Evolutionary conservation across 2,329 filamentous ascomycete genomes (phyloP), one percentile per base, ranked within the genome.

Genomic region (Fusarium aywerte): DNA sequence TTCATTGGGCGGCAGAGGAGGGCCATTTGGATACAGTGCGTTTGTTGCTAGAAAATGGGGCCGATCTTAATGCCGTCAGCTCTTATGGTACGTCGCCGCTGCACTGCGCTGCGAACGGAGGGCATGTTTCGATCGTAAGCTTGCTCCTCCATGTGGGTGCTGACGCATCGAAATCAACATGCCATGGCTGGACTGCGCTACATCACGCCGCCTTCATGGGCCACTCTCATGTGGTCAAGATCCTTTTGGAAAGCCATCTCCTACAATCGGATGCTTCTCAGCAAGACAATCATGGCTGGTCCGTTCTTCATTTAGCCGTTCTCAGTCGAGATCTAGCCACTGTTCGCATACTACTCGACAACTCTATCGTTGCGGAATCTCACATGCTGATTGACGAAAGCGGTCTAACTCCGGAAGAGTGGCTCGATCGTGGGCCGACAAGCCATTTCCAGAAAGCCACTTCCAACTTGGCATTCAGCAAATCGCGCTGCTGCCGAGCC

Each of bases 1-100:
- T 53, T 21, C 31, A 53, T 12, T 44, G n/a, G 31, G 50, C 50
- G 7, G 47, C 47, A 39, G 35, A 50, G 12, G 18, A 50, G 13
- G 47, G 47, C 2, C 18, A 50, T 4, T 13, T 50, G 18, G 47
- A 50, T 0, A 39, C 39, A 9, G 9, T 39, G 8, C 18, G 1
- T 6, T n/a, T 4, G 5, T 7, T 53, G 39, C 18, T 16, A 3
- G 13, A 33, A 0, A 0, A 0, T 1, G 43, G 44, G 12, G 23
- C 13, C 7, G 13, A 33, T 2, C 11, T 8, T 7, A 3, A 21
- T 21, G 38, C 50, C 15, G 10, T 36, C 3, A 29, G 39, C 31
- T 21, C 4, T 35, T 29, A 53, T 12, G 50, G 39, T 7, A 29
- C 23, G 21, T 45, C 39, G 0, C n/a, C 39, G 11, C 45, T 53